A percentile compares a stretch with the other conserved stretches of the same genome.
These are phyloP conservation scores for Phytophthora litchii DNA, from an alignment of 352 stramenopile species.

Conservation along the genomic window DNA sequence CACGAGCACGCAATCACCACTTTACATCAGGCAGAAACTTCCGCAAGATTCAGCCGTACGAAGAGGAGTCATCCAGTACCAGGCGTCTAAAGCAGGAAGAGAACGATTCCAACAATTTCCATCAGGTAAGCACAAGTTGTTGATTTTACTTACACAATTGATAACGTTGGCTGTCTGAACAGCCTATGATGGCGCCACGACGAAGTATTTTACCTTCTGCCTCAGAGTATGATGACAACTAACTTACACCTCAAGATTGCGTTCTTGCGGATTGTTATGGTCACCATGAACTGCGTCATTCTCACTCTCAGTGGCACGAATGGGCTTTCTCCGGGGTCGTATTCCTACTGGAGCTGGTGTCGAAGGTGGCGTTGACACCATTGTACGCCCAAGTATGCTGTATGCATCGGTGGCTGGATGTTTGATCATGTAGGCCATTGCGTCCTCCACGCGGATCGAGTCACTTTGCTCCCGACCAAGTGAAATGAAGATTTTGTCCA, in stretches of 20 bases:
- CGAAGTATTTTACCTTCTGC: constrained; percentile 24
- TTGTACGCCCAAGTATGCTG: constrained; percentile 68
- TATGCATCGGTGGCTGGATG: constrained; percentile 63
- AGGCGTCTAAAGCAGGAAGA: constrained; percentile 22
- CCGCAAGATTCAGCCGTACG: constrained; percentile 22
- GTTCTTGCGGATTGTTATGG: constrained; percentile 8
- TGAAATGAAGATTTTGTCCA: constrained; percentile 65
- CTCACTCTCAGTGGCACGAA: background rate
- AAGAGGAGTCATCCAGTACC: constrained; percentile 18
- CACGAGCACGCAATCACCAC: constrained; percentile 42
- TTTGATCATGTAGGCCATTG: constrained; percentile 51
- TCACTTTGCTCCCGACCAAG: constrained; percentile 47
- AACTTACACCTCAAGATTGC: constrained; percentile 8
- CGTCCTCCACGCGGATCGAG: constrained; percentile 51
- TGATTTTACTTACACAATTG: background rate
- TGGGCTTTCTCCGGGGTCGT: constrained; percentile 1
- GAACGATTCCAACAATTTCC: constrained; percentile 12
- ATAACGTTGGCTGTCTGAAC: constrained; percentile 1
- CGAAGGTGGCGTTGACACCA: constrained; percentile 45
- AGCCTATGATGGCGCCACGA: constrained; percentile 35
- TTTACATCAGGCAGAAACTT: constrained; percentile 28
- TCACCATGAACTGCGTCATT: background rate
- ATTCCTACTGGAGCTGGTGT: constrained; percentile 11
- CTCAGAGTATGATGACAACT: constrained; percentile 16
- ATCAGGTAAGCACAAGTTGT: constrained; percentile 11